phyloP scores from a whole-genome alignment of 2,329 filamentous ascomycete species.

The Fusarium mundagurra region DNA sequence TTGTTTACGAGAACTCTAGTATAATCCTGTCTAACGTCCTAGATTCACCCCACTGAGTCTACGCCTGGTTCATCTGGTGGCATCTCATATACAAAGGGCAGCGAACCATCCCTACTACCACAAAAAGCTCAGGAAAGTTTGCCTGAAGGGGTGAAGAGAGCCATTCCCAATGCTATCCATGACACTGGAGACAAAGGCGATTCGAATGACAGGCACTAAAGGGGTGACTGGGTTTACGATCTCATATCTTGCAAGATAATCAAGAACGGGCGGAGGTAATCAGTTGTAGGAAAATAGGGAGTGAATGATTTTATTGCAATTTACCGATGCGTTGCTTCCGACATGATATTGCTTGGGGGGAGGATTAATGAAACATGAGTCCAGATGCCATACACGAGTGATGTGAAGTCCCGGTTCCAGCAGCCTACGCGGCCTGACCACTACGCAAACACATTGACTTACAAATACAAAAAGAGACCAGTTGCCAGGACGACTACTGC shows the following conservation, averaged over 20 bases:
- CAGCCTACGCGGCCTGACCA: neutral
- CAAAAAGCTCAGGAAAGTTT: constrained; percentile 39
- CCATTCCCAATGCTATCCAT: constrained; percentile 32
- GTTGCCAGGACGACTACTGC: constrained; percentile 16
- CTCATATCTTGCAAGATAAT: neutral
- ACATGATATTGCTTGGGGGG: fast-evolving
- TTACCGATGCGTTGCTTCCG: neutral
- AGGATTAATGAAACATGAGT: neutral
- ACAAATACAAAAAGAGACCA: constrained; percentile 24
- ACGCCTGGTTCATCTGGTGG: constrained; percentile 26
- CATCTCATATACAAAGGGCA: constrained; percentile 32
- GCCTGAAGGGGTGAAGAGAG: constrained; percentile 36
- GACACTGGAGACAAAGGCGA: constrained; percentile 30
- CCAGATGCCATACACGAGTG: neutral
- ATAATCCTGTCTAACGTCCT: neutral
- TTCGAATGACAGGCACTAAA: constrained; percentile 6
- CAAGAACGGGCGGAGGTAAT: neutral
- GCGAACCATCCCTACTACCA: constrained; percentile 33
- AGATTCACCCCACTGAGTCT: constrained; percentile 38
- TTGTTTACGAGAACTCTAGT: fast-evolving
- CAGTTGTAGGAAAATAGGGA: neutral
- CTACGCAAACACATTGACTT: too few species aligned
- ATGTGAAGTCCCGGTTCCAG: neutral
- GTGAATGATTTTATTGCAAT: neutral
- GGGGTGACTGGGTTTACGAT: neutral